These are phyloP conservation scores for Zymoseptoria crescenta DNA, from an alignment of 2,329 filamentous ascomycete species.

Conservation along the genomic window DNA sequence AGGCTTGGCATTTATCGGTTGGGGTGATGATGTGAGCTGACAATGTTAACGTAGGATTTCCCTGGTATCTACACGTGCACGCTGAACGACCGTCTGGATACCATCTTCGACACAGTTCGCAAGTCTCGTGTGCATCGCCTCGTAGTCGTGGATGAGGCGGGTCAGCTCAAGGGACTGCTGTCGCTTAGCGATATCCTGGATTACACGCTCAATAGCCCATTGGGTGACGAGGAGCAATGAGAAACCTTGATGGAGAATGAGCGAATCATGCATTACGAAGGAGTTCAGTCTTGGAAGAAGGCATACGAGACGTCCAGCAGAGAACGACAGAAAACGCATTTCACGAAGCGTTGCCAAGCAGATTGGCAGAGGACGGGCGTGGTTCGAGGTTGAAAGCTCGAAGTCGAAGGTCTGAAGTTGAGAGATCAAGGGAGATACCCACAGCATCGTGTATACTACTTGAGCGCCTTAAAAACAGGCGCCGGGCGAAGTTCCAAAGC, in stretches of 20 bases:
- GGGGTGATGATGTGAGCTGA: neutral
- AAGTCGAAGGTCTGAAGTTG: neutral
- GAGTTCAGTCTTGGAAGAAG: neutral
- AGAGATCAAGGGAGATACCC: neutral
- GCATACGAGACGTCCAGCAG: neutral
- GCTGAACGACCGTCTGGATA: slow-evolving; percentile 82
- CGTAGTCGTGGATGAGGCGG: slow-evolving; percentile 85
- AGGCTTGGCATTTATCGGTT: neutral
- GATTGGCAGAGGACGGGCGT: neutral
- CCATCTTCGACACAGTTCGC: slow-evolving; percentile 93
- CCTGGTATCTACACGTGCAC: slow-evolving; percentile 95
- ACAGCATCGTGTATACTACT: neutral
- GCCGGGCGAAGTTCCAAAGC: neutral
- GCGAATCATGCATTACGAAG: neutral
- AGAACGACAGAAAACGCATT: neutral
- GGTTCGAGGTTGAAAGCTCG: neutral
- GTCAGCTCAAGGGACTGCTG: slow-evolving; percentile 76
- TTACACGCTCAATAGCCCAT: slow-evolving; percentile 60
- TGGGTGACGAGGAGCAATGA: slow-evolving; percentile 20
- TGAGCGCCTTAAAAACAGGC: neutral
- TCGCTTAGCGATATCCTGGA: slow-evolving; percentile 94
- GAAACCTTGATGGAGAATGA: neutral
- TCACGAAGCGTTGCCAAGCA: neutral
- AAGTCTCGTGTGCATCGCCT: slow-evolving; percentile 90
- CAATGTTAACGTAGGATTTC: slow-evolving; percentile 57